phyloP scores from a whole-genome alignment of 148 eudicot species.

The Rheum nobile region DNA sequence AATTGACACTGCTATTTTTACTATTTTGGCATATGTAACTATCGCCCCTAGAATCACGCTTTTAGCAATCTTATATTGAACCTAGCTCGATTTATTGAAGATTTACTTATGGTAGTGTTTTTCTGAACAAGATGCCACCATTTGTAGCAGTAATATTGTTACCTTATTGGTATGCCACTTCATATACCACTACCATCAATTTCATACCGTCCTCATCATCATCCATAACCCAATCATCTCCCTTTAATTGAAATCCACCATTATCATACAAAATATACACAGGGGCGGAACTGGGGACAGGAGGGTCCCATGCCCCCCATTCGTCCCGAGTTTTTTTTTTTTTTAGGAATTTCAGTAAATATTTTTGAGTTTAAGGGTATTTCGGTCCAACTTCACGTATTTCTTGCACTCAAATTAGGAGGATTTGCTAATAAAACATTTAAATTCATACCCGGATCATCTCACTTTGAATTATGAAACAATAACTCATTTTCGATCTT shows the following conservation, averaged over 20 bases:
- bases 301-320: no score
- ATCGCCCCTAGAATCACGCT: no score
- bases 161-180: conserved; percentile 1
- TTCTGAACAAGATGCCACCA: conserved; percentile 6
- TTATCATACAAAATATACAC: background rate
- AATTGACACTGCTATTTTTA: background rate
- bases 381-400: no score
- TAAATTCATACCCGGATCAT: no score
- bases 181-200: conserved; percentile 2
- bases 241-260: background rate
- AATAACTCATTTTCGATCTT: no score
- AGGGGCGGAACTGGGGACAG: no score
- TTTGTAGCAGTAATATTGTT: background rate
- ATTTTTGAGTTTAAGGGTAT: no score
- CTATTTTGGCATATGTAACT: background rate
- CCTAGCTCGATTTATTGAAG: background rate
- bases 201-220: background rate
- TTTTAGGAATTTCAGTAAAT: no score
- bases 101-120: background rate
- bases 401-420: no score
- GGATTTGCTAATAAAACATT: no score
- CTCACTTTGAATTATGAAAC: no score
- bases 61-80: background rate
- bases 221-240: background rate
- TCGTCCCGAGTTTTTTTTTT: no score